These are phyloP conservation scores for Aspergillus bertholletiae DNA, from an alignment of 495 filamentous ascomycete species.

Conservation along the genomic window DNA sequence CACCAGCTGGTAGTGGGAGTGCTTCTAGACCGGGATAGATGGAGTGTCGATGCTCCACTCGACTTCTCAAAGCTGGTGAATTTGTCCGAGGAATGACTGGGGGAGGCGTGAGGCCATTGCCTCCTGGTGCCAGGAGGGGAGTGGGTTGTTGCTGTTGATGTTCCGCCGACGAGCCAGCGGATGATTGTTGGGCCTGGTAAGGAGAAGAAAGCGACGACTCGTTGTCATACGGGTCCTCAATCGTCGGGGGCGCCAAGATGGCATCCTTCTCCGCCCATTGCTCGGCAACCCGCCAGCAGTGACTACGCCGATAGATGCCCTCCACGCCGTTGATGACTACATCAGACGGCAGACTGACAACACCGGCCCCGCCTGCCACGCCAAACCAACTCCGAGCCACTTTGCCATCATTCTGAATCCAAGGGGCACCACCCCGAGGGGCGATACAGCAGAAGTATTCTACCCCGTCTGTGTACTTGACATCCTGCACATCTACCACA, in stretches of 20 bases:
- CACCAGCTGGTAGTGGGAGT: constrained; percentile 47
- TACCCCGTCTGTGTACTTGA: constrained; percentile 73
- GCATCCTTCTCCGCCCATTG: constrained; percentile 57
- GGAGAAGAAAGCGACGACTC: constrained; percentile 44
- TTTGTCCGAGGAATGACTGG: constrained; percentile 40
- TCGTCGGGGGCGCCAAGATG: constrained; percentile 33
- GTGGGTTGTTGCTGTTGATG: constrained; percentile 16
- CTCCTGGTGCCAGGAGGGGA: constrained; percentile 27
- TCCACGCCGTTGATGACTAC: constrained; percentile 86
- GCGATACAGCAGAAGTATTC: constrained; percentile 98
- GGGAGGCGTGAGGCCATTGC: constrained; percentile 29
- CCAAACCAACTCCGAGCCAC: constrained; percentile 75
- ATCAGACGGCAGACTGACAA: constrained; percentile 76
- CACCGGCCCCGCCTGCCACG: constrained; percentile 62
- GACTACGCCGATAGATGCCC: constrained; percentile 82
- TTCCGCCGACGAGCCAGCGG: constrained; percentile 37
- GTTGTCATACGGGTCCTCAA: constrained; percentile 41
- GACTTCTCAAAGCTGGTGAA: constrained; percentile 33
- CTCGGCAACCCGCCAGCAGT: constrained; percentile 86
- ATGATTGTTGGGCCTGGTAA: constrained; percentile 42
- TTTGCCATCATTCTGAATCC: constrained; percentile 70
- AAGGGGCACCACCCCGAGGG: constrained; percentile 76
- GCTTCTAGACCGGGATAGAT: constrained; percentile 51
- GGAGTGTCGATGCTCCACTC: constrained; percentile 37
- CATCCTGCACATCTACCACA: constrained; percentile 78